Base-by-base conservation (phyloP, 257 asterid genomes). In the Solanum pinnatisectum region DNA sequence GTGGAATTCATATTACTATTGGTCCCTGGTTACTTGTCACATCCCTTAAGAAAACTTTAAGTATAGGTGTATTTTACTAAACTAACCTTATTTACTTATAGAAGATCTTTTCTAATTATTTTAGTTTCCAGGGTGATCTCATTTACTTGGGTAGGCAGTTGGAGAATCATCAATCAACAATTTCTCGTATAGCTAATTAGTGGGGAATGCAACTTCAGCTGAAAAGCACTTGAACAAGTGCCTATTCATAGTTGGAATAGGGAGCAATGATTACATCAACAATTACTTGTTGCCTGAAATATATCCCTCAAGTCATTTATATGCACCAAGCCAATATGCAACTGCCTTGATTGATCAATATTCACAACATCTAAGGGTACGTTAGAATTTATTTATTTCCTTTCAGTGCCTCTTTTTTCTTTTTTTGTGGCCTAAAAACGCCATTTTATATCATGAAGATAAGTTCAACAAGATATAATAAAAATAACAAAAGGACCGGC, bases 191-290 rank as follows among this genome's bases (percentile, higher is more conserved):
- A 35, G 14, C 35, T 9, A 3, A 4, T 39, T 86, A 39, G 83
- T 88, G 1, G 46, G 90, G n/a, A 87, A 46, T 36, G 33, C 18
- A 30, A 37, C 37, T 36, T 25, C 86, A 14, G 73, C 32, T 0
- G 30, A 86, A 5, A 30, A 71, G 5, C 83, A 92, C 52, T 92
- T 94, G 3, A 73, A 72, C 12, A 52, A 83, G 60, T 95, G 98
- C 77, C 49, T 93, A 18, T 95, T 93, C 84, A 84, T 79, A 11
- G 94, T 95, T 5, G 87, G 90, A 46, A 90, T 91, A 1, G 98
- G 98, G 6, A 93, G 92, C 84, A 91, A 94, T 36, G 98, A 94
- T 36, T 95, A 95, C 88, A 76, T 93, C 3, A 93, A 93, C 92
- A 92, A 93, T 84, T 94, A 93, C 81, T 91, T 77, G 11, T 3